phyloP scores from a whole-genome alignment of 2,329 filamentous ascomycete genomes.

The Chalaropsis ovoidea region DNA sequence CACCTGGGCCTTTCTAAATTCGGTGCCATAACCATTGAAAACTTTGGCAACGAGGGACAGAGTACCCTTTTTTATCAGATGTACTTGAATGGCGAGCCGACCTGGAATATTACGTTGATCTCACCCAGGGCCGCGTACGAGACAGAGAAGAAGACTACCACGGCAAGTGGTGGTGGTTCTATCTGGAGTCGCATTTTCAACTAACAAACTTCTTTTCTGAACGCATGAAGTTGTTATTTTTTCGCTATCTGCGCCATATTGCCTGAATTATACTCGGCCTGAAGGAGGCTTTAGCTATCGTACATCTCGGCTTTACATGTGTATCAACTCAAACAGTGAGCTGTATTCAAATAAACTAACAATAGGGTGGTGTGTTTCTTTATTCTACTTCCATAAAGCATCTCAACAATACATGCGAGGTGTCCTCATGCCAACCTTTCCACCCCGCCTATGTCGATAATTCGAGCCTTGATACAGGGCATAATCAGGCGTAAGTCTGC shows the following conservation, averaged over 20 bases:
- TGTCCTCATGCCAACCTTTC: no score
- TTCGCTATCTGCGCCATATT: neutral
- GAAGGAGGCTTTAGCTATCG: neutral
- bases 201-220: neutral
- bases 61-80: constrained; percentile 70
- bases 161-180: constrained; percentile 14
- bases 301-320: neutral
- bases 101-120: constrained; percentile 54
- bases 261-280: neutral
- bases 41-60: constrained; percentile 51
- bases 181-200: constrained; percentile 24
- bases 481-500: no score
- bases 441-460: no score
- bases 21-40: constrained; percentile 68
- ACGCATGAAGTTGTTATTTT: neutral
- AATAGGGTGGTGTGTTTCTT: no score
- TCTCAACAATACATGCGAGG: no score
- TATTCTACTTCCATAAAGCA: no score
- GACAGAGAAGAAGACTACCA: constrained; percentile 17
- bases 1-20: constrained; percentile 85
- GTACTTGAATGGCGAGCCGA: constrained; percentile 69
- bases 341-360: neutral
- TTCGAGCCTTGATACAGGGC: no score
- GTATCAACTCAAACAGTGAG: neutral
- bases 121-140: constrained; percentile 15